A percentile compares a stretch with the other conserved stretches of the same genome.
Evolutionary conservation across 1,284 basidiomycete species (phyloP).

Genomic region (Leccinum angustisporum): DNA sequence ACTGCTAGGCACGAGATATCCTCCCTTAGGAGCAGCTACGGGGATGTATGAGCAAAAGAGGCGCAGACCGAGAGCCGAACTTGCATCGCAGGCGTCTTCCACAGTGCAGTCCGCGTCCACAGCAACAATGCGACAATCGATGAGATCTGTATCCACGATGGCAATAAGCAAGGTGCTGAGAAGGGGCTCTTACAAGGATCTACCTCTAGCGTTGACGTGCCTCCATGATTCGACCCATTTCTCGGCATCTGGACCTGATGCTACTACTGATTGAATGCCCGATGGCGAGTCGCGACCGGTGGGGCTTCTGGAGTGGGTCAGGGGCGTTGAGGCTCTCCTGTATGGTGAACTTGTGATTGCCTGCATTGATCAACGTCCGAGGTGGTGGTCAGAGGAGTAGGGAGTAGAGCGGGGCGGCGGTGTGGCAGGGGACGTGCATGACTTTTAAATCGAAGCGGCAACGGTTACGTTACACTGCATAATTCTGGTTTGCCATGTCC

Average conservation of each 20-base stretch:
- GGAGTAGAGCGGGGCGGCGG: slow-evolving; percentile 4
- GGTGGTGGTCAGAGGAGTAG: slow-evolving; percentile 3
- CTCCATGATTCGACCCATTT: slow-evolving; percentile 62
- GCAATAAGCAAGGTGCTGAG: neutral
- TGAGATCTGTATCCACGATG: slow-evolving; percentile 47
- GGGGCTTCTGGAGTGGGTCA: slow-evolving; percentile 14
- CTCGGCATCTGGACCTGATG: slow-evolving; percentile 43
- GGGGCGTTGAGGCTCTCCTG: slow-evolving; percentile 22
- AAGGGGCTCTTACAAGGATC: neutral
- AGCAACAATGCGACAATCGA: slow-evolving; percentile 60
- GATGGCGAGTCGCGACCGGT: slow-evolving; percentile 23
- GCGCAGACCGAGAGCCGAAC: slow-evolving; percentile 21
- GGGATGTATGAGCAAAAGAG: slow-evolving; percentile 10
- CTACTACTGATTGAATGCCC: slow-evolving; percentile 16
- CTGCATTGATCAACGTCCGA: slow-evolving; percentile 12
- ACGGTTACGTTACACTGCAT: slow-evolving; percentile 20
- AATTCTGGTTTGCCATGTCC: slow-evolving; percentile 20
- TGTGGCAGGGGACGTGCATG: slow-evolving; percentile 9
- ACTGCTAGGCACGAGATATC: slow-evolving; percentile 64
- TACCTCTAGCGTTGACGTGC: slow-evolving; percentile 54
- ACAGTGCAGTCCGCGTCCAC: slow-evolving; percentile 68
- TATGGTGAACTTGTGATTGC: slow-evolving; percentile 13
- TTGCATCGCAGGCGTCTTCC: slow-evolving; percentile 77
- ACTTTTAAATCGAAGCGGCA: slow-evolving; percentile 1
- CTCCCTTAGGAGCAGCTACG: slow-evolving; percentile 60